Evolutionary conservation across 768 basidiomycete species (phyloP).

Genomic region (button mushroom (Agaricus bisporus)): DNA sequence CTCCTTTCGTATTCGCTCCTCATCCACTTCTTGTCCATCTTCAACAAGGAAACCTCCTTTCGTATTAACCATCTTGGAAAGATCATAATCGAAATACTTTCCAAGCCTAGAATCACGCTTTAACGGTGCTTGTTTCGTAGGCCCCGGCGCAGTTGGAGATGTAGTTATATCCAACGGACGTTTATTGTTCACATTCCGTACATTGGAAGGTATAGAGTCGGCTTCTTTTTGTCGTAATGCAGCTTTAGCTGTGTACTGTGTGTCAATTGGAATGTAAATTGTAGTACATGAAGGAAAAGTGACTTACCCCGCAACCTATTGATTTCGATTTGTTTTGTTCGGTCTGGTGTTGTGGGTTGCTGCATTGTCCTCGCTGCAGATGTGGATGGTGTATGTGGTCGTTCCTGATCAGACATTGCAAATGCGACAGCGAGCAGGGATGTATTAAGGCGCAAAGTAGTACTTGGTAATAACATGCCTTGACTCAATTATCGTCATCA

Average conservation of each 20-base stretch:
- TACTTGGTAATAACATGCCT: background rate
- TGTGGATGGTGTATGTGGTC: constrained; percentile 37
- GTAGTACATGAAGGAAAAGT: background rate
- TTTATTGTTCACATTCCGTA: constrained; percentile 65
- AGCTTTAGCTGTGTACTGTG: constrained; percentile 54
- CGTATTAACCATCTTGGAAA: constrained; percentile 95
- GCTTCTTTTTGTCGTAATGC: constrained; percentile 64
- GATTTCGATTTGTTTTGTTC: constrained; percentile 66
- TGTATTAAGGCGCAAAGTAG: background rate
- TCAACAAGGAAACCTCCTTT: constrained; percentile 94
- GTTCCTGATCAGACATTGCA: constrained; percentile 19
- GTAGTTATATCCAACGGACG: constrained; percentile 59
- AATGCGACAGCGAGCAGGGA: background rate
- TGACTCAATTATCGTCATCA: too few species aligned
- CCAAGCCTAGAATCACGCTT: constrained; percentile 77
- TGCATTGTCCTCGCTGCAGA: constrained; percentile 14
- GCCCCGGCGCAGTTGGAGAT: constrained; percentile 52
- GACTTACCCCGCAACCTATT: constrained; percentile 68
- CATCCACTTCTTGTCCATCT: constrained; percentile 77
- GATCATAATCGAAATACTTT: constrained; percentile 94
- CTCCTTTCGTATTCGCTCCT: constrained; percentile 69
- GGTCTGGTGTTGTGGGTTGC: constrained; percentile 54
- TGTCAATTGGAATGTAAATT: background rate
- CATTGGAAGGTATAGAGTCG: constrained; percentile 37
- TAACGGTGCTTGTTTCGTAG: constrained; percentile 40